Conservation (phyloP, 371 early-diverging fungal species). For the Apophysomyces sp. region DNA sequence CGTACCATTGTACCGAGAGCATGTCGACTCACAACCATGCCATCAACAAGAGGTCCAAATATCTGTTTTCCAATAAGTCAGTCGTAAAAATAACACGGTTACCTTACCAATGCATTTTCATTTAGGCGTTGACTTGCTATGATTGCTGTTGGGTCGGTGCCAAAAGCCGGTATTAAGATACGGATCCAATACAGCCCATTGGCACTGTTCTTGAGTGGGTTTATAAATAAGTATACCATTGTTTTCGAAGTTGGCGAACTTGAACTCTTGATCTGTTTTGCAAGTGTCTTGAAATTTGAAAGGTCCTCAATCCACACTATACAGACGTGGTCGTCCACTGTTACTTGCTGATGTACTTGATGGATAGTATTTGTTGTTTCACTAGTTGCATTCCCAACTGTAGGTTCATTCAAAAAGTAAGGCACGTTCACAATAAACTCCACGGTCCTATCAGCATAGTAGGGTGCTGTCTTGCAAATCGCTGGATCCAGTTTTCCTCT, state of each 20-base stretch:
- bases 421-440: conserved; percentile 79
- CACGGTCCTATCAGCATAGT: conserved; percentile 67
- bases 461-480: conserved; percentile 62
- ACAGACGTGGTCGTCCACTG: conserved; percentile 58
- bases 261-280: conserved; percentile 32
- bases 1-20: conserved; percentile 68
- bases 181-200: conserved; percentile 60
- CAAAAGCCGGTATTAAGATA: conserved; percentile 35
- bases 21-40: conserved; percentile 69
- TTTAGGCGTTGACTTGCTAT: conserved; percentile 38
- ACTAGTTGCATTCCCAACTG: conserved; percentile 10
- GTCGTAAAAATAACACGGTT: neutral
- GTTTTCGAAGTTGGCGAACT: conserved; percentile 22
- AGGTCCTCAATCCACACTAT: conserved; percentile 71
- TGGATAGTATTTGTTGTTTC: conserved; percentile 17
- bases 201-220: conserved; percentile 47
- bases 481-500: conserved; percentile 57
- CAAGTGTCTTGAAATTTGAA: conserved; percentile 24
- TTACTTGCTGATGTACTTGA: conserved; percentile 37
- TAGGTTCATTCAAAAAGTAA: conserved; percentile 42
- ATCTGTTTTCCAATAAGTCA: conserved; percentile 31
- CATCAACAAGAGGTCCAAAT: conserved; percentile 74
- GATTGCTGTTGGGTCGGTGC: conserved; percentile 23
- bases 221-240: conserved; percentile 61
- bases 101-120: conserved; percentile 49